Evolutionary conservation across 306 rosid genomes (phyloP).

Genomic region (Delonix regia): DNA sequence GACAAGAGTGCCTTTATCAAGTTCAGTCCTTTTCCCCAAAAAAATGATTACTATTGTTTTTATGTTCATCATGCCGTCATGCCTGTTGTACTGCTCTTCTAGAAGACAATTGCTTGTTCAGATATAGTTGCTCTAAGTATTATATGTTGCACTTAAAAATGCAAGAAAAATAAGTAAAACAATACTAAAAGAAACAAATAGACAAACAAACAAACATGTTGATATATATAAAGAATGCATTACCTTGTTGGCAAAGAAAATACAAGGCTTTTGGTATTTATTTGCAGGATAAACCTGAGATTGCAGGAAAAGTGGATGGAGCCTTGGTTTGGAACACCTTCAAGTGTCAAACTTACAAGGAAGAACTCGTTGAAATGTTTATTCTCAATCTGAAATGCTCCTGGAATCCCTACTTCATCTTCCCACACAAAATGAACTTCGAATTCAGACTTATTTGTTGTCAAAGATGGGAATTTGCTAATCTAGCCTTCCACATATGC

Average conservation of each 20-base stretch:
- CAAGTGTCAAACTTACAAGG: slow-evolving; percentile 60
- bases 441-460: slow-evolving; percentile 47
- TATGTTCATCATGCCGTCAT: no score
- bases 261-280: slow-evolving; percentile 42
- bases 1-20: no score
- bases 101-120: no score
- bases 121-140: no score
- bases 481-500: slow-evolving; percentile 56
- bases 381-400: slow-evolving; percentile 56
- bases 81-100: no score
- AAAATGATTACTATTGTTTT: no score
- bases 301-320: slow-evolving; percentile 58
- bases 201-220: no score
- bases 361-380: slow-evolving; percentile 54
- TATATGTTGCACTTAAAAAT: no score
- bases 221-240: neutral
- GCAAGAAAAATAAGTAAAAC: neutral
- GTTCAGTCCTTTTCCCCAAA: no score
- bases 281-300: slow-evolving; percentile 65
- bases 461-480: slow-evolving; percentile 46
- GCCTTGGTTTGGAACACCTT: slow-evolving; percentile 54
- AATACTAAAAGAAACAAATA: no score
- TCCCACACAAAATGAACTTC: slow-evolving; percentile 55
- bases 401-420: slow-evolving; percentile 56
- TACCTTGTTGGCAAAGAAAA: slow-evolving; percentile 70